Evolutionary conservation across 495 filamentous ascomycete species (phyloP).

Genomic region (Trichoderma gamsii): DNA sequence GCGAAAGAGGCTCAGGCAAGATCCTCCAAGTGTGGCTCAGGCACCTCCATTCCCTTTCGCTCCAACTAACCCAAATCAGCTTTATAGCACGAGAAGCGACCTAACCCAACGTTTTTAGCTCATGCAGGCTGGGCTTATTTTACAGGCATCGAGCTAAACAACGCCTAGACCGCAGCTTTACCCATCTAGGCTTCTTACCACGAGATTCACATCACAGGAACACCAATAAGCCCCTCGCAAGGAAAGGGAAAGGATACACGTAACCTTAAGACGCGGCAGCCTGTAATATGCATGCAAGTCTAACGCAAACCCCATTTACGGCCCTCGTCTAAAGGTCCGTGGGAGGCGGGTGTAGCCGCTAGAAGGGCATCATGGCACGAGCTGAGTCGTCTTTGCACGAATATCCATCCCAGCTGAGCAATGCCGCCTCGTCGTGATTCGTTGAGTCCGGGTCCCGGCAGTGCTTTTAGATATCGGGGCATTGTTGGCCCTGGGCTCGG

Average conservation of each 20-base stretch:
- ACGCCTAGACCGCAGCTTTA: not conserved
- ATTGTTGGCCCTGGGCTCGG: not conserved
- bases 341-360: not conserved
- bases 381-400: not conserved
- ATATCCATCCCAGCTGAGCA: not conserved
- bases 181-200: constrained; percentile 6
- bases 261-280: not conserved
- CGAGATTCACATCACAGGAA: not conserved
- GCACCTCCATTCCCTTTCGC: no score
- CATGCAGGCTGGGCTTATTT: no score
- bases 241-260: not conserved
- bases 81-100: no score
- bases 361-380: not conserved
- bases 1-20: no score
- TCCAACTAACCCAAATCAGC: no score
- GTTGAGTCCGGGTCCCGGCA: not conserved
- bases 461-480: not conserved
- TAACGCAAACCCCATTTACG: no score
- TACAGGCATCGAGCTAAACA: no score
- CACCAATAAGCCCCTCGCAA: not conserved
- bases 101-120: no score
- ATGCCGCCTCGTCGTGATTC: not conserved
- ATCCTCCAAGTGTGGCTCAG: no score
- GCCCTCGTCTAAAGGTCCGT: not conserved
- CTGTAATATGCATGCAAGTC: not conserved